These are phyloP conservation scores for Calamus simplicifolius DNA, from an alignment of 176 grass and related monocot species.

Conservation along the genomic window DNA sequence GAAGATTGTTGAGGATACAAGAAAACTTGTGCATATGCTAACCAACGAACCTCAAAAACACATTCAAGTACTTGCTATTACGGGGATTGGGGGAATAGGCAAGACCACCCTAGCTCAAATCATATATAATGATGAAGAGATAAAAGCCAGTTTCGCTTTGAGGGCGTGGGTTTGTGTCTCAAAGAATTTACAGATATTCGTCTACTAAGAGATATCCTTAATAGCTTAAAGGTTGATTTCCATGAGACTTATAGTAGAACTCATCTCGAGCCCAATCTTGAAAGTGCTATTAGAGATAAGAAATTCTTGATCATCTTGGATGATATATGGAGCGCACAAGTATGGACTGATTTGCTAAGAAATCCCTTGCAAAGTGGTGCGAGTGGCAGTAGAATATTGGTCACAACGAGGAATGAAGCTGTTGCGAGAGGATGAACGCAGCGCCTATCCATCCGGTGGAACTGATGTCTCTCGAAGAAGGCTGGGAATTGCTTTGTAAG, in stretches of 20 bases:
- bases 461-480: slow-evolving; percentile 16
- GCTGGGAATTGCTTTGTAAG: slow-evolving; percentile 23
- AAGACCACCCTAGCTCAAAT: slow-evolving; percentile 11
- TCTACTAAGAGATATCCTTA: slow-evolving; percentile 25
- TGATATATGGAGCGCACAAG: slow-evolving; percentile 20
- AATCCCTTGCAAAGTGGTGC: slow-evolving; percentile 14
- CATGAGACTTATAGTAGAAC: neutral
- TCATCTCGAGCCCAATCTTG: slow-evolving; percentile 9
- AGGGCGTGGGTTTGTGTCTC: slow-evolving; percentile 27
- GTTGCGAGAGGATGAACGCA: slow-evolving; percentile 18
- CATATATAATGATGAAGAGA: neutral
- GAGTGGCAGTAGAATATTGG: slow-evolving; percentile 13
- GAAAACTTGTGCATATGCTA: slow-evolving; percentile 15
- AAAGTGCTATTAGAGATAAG: neutral
- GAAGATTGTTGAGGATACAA: slow-evolving; percentile 17
- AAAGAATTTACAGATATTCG: neutral
- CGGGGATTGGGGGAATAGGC: too few species aligned
- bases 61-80: neutral
- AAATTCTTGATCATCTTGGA: slow-evolving; percentile 25
- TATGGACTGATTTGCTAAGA: slow-evolving; percentile 16
- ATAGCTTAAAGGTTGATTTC: neutral
- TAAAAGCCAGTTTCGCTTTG: slow-evolving; percentile 15
- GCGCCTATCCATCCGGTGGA: slow-evolving; percentile 10
- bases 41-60: slow-evolving; percentile 7
- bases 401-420: slow-evolving; percentile 28